A percentile compares a stretch with the other conserved stretches of the same genome.
Evolutionary conservation across 108 stramenopile genomes (phyloP).

Genomic region (Asterionellopsis glacialis): DNA sequence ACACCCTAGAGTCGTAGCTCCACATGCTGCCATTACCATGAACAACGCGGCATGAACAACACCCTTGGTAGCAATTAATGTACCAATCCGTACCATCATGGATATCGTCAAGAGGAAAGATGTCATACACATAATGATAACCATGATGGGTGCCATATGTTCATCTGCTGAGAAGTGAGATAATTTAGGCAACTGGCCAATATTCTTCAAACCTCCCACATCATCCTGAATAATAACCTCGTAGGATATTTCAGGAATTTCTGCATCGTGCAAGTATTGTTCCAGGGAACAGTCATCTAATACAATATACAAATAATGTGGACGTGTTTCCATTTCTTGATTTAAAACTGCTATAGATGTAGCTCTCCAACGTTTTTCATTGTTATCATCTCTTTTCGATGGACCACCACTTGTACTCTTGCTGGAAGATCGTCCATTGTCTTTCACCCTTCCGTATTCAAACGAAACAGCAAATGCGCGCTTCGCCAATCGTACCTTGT

Average conservation of each 20-base stretch:
- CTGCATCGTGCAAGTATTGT: slow-evolving; percentile 44
- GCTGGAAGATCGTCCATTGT: no score
- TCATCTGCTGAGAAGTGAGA: slow-evolving; percentile 80
- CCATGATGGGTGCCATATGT: slow-evolving; percentile 43
- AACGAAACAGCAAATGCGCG: slow-evolving; percentile 27
- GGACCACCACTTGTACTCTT: no score
- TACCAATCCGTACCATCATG: slow-evolving; percentile 28
- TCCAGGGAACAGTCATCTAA: slow-evolving; percentile 79
- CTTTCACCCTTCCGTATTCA: slow-evolving; percentile 10
- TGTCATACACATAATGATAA: slow-evolving; percentile 44
- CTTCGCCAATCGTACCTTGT: slow-evolving; percentile 40
- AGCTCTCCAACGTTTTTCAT: slow-evolving; percentile 29
- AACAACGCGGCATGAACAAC: slow-evolving; percentile 70
- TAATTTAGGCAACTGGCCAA: slow-evolving; percentile 11
- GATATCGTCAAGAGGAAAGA: slow-evolving; percentile 33
- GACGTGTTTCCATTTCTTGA: slow-evolving; percentile 30
- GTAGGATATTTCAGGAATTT: slow-evolving; percentile 51
- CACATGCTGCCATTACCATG: slow-evolving; percentile 58
- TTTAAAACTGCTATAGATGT: slow-evolving; percentile 15
- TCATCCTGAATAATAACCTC: slow-evolving; percentile 34
- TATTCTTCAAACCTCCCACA: background rate
- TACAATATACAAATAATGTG: slow-evolving; percentile 68
- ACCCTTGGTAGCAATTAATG: slow-evolving; percentile 27
- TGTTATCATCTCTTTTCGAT: background rate
- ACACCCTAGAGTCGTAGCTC: slow-evolving; percentile 43